Evolutionary conservation across 768 basidiomycete species (phyloP).

Genomic region (Pisolithus marmoratus): DNA sequence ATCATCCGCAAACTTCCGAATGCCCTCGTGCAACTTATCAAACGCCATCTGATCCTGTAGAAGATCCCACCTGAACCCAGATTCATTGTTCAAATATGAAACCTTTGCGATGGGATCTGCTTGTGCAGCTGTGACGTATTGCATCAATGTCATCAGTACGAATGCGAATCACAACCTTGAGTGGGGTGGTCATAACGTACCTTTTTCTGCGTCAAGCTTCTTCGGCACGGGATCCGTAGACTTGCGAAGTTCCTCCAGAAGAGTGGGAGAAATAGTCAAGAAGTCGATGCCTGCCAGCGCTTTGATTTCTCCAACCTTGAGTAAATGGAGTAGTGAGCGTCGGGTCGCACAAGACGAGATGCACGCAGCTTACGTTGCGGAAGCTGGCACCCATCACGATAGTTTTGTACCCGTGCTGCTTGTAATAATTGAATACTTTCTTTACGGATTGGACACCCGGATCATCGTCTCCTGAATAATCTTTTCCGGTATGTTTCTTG

Average conservation of each 20-base stretch:
- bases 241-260: constrained; percentile 85
- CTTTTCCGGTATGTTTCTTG: constrained; percentile 82
- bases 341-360: background rate
- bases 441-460: constrained; percentile 93
- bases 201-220: constrained; percentile 65
- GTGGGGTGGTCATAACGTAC: constrained; percentile 28
- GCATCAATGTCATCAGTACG: background rate
- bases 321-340: background rate
- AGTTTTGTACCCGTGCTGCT: constrained; percentile 93
- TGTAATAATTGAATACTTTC: constrained; percentile 98
- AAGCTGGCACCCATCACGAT: constrained; percentile 99
- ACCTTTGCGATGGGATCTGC: constrained; percentile 70
- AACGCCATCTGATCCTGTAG: constrained; percentile 94
- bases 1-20: constrained; percentile 95
- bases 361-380: constrained; percentile 70
- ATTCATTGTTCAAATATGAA: constrained; percentile 80
- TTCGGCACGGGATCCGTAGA: constrained; percentile 69
- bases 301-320: constrained; percentile 82
- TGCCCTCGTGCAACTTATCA: constrained; percentile 95
- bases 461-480: constrained; percentile 84
- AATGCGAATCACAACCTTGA: background rate
- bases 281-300: constrained; percentile 93
- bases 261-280: constrained; percentile 84
- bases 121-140: constrained; percentile 38
- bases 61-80: constrained; percentile 89